Evolutionary conservation across 2,329 filamentous ascomycete genomes (phyloP).

Genomic region (Passalora sequoiae): DNA sequence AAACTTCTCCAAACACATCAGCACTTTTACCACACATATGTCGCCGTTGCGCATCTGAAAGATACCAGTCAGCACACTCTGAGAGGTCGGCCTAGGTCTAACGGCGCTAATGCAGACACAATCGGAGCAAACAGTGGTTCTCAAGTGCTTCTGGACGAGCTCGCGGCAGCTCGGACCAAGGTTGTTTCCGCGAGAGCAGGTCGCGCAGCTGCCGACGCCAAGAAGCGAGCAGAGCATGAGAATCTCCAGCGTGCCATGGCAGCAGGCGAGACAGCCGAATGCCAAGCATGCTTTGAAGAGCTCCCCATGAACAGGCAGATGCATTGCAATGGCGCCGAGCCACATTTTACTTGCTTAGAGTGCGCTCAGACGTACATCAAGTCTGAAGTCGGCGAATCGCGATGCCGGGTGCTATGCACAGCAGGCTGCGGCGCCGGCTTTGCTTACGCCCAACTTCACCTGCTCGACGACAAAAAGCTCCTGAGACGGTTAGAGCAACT

Average conservation of each 20-base stretch:
- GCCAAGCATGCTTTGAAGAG: constrained; percentile 61
- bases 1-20: constrained; percentile 28
- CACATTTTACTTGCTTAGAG: constrained; percentile 64
- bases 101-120: constrained; percentile 20
- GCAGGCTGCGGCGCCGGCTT: constrained; percentile 63
- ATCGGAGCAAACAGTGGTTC: constrained; percentile 23
- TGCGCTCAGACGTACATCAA: constrained; percentile 65
- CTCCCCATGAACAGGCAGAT: constrained; percentile 63
- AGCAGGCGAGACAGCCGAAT: constrained; percentile 57
- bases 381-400: constrained; percentile 62
- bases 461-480: constrained; percentile 56
- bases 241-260: constrained; percentile 34
- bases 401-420: constrained; percentile 62
- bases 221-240: constrained; percentile 31
- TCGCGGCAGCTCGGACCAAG: constrained; percentile 32
- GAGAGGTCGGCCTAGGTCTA: constrained; percentile 18
- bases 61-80: constrained; percentile 8
- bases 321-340: constrained; percentile 54
- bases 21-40: constrained; percentile 38
- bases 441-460: constrained; percentile 48
- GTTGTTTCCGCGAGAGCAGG: constrained; percentile 19
- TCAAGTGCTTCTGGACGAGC: constrained; percentile 29
- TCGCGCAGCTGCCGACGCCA: constrained; percentile 18
- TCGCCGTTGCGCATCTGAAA: constrained; percentile 29
- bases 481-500: constrained; percentile 62